A percentile compares a stretch with the other conserved stretches of the same genome.
These are phyloP conservation scores for Fusarium transvaalense DNA, from an alignment of 2,329 filamentous ascomycete species.

Conservation along the genomic window DNA sequence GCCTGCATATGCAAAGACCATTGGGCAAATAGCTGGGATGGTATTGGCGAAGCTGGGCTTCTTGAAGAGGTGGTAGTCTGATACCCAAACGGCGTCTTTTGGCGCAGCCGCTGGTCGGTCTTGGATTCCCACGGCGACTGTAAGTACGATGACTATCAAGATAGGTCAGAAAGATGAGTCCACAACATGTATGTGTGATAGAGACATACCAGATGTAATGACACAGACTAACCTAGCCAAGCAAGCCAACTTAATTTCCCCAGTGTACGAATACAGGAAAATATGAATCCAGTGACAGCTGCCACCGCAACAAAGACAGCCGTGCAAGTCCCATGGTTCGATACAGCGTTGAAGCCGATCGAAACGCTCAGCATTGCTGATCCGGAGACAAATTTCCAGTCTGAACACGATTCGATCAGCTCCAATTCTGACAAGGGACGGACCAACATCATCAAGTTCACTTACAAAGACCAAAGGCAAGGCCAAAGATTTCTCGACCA, in stretches of 20 bases:
- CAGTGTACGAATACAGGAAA: constrained; percentile 52
- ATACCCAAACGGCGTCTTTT: constrained; percentile 43
- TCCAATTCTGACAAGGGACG: rapidly evolving
- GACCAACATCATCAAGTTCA: constrained; percentile 33
- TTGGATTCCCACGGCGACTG: constrained; percentile 41
- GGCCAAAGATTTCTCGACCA: constrained; percentile 58
- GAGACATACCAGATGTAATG: constrained; percentile 27
- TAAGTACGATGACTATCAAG: constrained; percentile 30
- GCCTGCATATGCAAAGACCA: constrained; percentile 56
- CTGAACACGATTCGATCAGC: constrained; percentile 1
- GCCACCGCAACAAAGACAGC: constrained; percentile 57
- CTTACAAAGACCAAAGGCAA: constrained; percentile 53
- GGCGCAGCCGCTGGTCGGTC: constrained; percentile 37
- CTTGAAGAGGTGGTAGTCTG: constrained; percentile 51
- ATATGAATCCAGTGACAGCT: constrained; percentile 44
- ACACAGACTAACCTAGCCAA: constrained; percentile 44
- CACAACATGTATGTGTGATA: rapidly evolving
- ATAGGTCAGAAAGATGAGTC: neutral
- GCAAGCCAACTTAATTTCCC: constrained; percentile 52
- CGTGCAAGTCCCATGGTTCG: constrained; percentile 55
- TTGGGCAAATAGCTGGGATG: constrained; percentile 50
- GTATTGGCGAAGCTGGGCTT: constrained; percentile 51
- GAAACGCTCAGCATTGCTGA: constrained; percentile 50
- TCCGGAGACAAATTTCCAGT: constrained; percentile 42
- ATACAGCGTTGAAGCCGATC: constrained; percentile 56